Conservation (phyloP, 192 early-diverging fungal species). For the Rhizophagus sp. region DNA sequence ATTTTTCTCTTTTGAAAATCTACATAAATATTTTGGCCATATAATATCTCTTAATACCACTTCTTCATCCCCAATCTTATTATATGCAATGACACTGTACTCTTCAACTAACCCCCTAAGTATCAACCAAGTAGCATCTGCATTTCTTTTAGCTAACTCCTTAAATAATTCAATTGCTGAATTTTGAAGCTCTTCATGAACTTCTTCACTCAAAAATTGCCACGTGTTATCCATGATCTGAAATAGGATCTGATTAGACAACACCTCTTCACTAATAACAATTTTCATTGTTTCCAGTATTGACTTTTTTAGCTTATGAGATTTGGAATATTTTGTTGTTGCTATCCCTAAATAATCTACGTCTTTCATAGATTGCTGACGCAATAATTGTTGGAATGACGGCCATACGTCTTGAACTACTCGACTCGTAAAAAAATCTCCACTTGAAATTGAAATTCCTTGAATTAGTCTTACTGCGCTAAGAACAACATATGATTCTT, state of each 20-base stretch:
- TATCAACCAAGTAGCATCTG: constrained; percentile 18
- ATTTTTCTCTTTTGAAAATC: constrained; percentile 8
- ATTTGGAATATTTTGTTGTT: neutral
- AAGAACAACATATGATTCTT: constrained; percentile 40
- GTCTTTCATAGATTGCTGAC: constrained; percentile 9
- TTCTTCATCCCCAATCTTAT: neutral
- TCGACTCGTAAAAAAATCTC: constrained; percentile 41
- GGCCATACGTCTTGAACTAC: constrained; percentile 48
- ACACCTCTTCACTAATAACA: neutral
- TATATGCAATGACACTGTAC: neutral
- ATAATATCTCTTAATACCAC: neutral
- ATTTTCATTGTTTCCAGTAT: constrained; percentile 20
- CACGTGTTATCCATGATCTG: constrained; percentile 13
- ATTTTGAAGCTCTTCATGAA: constrained; percentile 19
- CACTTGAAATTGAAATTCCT: constrained; percentile 35
- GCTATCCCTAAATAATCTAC: constrained; percentile 11
- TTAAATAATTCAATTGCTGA: neutral
- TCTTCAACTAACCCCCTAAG: constrained; percentile 15
- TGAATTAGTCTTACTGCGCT: constrained; percentile 38
- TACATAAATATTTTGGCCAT: constrained; percentile 25
- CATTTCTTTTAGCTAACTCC: neutral
- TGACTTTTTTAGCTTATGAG: constrained; percentile 10
- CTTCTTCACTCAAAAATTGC: constrained; percentile 19
- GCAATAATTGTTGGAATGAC: constrained; percentile 34
- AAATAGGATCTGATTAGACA: constrained; percentile 15